Evolutionary conservation across 169 alveolate species (phyloP).

Genomic region (Plasmodium inui): DNA sequence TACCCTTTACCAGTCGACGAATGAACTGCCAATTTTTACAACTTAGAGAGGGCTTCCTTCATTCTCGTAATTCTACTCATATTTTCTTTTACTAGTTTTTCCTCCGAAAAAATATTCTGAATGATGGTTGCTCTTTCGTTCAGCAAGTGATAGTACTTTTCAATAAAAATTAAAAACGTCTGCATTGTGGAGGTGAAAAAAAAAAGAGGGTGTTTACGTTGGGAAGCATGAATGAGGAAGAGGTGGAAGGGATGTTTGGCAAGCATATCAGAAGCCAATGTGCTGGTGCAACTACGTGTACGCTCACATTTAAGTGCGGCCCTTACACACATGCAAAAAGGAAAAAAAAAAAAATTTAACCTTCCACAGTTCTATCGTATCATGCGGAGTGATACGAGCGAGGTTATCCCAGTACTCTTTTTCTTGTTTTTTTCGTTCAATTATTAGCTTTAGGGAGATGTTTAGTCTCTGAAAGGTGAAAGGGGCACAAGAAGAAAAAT

Average conservation of each 20-base stretch:
- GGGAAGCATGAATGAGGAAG: not conserved
- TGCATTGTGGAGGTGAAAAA: not conserved
- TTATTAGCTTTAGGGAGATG: slow-evolving; percentile 44
- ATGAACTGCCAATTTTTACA: not conserved
- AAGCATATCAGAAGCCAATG: too few relatives aligned
- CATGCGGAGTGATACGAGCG: slow-evolving; percentile 49
- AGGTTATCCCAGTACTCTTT: slow-evolving; percentile 55
- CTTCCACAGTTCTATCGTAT: slow-evolving; percentile 60
- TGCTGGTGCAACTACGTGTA: not conserved
- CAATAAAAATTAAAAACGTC: slow-evolving; percentile 49
- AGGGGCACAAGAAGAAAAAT: not conserved
- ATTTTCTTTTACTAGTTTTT: slow-evolving; percentile 26
- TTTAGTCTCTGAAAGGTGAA: slow-evolving; percentile 29
- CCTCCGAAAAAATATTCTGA: slow-evolving; percentile 50
- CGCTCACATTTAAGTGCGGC: not conserved
- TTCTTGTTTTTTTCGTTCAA: slow-evolving; percentile 65
- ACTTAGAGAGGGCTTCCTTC: not conserved
- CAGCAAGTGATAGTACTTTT: slow-evolving; percentile 41
- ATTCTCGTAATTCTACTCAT: slow-evolving; percentile 28
- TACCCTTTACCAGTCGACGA: not conserved
- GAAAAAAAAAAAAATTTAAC: not conserved
- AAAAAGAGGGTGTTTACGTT: not conserved
- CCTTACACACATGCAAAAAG: not conserved
- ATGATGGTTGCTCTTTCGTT: slow-evolving; percentile 69
- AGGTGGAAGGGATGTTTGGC: too few relatives aligned